These are phyloP conservation scores for Metschnikowia reukaufii DNA, from an alignment of 805 yeast species.

Conservation along the genomic window DNA sequence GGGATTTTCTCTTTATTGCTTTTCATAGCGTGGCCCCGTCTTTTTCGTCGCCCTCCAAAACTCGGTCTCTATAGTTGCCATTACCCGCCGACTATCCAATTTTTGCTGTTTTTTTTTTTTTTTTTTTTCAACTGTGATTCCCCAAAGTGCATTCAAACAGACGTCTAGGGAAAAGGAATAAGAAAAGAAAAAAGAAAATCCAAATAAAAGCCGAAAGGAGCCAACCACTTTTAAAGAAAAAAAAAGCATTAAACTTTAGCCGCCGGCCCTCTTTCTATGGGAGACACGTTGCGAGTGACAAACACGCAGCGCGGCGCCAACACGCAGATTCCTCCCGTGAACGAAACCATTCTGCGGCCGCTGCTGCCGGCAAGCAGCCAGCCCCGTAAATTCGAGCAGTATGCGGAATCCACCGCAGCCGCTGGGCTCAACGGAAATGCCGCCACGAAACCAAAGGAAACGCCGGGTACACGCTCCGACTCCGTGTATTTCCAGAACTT, in stretches of 20 bases:
- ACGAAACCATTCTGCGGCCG: conserved; percentile 12
- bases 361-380: conserved; percentile 16
- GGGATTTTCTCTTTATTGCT: no score
- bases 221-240: neutral
- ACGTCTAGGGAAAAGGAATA: no score
- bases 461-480: conserved; percentile 11
- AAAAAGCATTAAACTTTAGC: neutral
- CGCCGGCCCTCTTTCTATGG: conserved; percentile 10
- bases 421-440: neutral
- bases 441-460: conserved; percentile 12
- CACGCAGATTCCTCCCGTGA: conserved; percentile 5
- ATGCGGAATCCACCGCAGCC: conserved; percentile 5
- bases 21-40: no score
- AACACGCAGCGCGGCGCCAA: conserved; percentile 10
- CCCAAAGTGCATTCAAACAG: no score
- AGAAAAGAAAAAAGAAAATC: neutral
- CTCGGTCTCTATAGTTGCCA: no score
- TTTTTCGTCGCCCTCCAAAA: no score
- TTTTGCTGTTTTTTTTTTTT: no score
- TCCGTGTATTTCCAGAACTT: conserved; percentile 11
- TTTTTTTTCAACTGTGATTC: no score
- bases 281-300: conserved; percentile 17
- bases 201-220: neutral
- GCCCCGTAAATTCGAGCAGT: conserved; percentile 19
- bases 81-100: no score